Evolutionary conservation across 164 flowering plant genomes (phyloP).

Genomic region (Kalanchoe fedtschenkoi): DNA sequence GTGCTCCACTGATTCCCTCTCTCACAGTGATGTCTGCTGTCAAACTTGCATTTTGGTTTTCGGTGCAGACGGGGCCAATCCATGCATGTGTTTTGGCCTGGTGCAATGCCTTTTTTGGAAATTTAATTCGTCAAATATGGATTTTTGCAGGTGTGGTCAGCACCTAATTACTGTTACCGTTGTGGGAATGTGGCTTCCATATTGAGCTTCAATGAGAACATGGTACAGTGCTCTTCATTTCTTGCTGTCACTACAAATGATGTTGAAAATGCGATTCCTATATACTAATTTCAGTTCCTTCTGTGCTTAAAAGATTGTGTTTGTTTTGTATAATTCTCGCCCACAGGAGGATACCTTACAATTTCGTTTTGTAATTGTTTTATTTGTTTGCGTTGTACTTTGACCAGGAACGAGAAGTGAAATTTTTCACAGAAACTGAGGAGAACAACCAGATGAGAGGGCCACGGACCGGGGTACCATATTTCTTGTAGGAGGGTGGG

Average conservation of each 20-base stretch:
- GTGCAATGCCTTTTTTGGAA: no score
- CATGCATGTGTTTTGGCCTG: no score
- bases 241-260: no score
- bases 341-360: no score
- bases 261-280: no score
- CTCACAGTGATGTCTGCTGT: background rate
- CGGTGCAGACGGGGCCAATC: no score
- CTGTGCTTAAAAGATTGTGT: no score
- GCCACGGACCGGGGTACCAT: slow-evolving; percentile 93
- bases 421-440: slow-evolving; percentile 96
- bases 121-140: slow-evolving; percentile 10
- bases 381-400: background rate
- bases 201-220: slow-evolving; percentile 83
- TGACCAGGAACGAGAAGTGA: slow-evolving; percentile 89
- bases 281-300: no score
- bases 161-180: slow-evolving; percentile 95
- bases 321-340: no score
- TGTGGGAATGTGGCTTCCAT: slow-evolving; percentile 99
- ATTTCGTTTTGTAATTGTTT: no score
- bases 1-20: no score
- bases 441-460: slow-evolving; percentile 99
- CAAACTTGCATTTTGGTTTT: background rate
- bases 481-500: slow-evolving; percentile 50
- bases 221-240: slow-evolving; percentile 17
- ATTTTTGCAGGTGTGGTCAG: slow-evolving; percentile 83